Conservation (phyloP, 192 early-diverging fungal genomes). For the Rhizoclosmatium globosum region DNA sequence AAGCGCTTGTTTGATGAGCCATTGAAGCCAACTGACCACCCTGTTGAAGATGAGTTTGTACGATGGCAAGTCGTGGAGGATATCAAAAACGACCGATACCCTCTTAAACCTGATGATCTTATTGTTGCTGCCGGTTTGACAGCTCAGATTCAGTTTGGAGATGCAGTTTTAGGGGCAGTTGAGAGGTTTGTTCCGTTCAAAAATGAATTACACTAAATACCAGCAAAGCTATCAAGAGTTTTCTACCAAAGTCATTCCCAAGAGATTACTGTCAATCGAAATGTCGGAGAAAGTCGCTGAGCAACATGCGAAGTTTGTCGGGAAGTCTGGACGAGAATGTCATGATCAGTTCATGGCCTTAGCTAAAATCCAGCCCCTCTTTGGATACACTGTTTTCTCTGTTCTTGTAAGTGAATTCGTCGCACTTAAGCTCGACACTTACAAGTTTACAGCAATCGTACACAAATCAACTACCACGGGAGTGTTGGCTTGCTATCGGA, state of each 20-base stretch:
- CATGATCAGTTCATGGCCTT: conserved; percentile 40
- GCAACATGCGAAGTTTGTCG: conserved; percentile 31
- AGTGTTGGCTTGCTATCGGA: conserved; percentile 57
- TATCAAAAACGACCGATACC: conserved; percentile 43
- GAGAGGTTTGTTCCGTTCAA: conserved; percentile 31
- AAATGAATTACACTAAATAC: background rate
- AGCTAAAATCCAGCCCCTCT: conserved; percentile 47
- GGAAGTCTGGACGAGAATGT: conserved; percentile 22
- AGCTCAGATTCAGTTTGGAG: conserved; percentile 50
- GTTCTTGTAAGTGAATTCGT: conserved; percentile 44
- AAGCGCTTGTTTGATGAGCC: conserved; percentile 51
- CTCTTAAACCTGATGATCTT: conserved; percentile 45
- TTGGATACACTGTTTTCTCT: conserved; percentile 53
- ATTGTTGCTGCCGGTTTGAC: conserved; percentile 36
- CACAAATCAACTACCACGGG: conserved; percentile 51
- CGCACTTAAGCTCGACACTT: background rate
- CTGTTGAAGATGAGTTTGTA: conserved; percentile 45
- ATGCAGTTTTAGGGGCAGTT: conserved; percentile 34
- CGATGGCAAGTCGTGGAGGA: conserved; percentile 51
- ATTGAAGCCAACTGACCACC: conserved; percentile 5
- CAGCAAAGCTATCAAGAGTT: conserved; percentile 39
- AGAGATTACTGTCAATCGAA: conserved; percentile 25
- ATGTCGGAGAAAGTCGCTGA: conserved; percentile 9
- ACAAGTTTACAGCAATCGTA: conserved; percentile 50
- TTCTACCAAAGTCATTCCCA: conserved; percentile 32